These are phyloP conservation scores for Phytophthora tentaculata DNA, from an alignment of 352 stramenopile species.

Conservation along the genomic window DNA sequence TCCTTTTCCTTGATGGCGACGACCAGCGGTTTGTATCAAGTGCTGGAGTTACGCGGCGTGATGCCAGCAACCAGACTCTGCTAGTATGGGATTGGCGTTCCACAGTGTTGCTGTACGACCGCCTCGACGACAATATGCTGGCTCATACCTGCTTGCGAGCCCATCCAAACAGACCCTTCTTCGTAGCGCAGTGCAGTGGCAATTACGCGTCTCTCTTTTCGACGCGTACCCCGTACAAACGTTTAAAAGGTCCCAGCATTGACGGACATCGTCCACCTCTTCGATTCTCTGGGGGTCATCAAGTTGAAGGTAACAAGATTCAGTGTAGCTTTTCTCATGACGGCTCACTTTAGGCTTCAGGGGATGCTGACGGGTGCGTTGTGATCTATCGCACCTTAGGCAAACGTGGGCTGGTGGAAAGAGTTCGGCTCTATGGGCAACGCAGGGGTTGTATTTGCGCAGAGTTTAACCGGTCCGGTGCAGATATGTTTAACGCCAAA, in stretches of 20 bases:
- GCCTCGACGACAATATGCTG: slow-evolving; percentile 52
- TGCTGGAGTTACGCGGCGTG: slow-evolving; percentile 38
- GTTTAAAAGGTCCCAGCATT: slow-evolving; percentile 31
- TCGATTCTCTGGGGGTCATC: slow-evolving; percentile 40
- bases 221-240: slow-evolving; percentile 52
- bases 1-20: slow-evolving; percentile 51
- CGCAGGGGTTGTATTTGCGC: slow-evolving; percentile 38
- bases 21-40: slow-evolving; percentile 58
- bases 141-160: slow-evolving; percentile 51
- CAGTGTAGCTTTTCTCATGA: slow-evolving; percentile 63
- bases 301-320: slow-evolving; percentile 51
- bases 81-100: slow-evolving; percentile 70
- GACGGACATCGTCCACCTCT: slow-evolving; percentile 12
- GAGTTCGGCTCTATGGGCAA: slow-evolving; percentile 27
- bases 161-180: slow-evolving; percentile 46
- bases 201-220: slow-evolving; percentile 55
- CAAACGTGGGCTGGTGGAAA: slow-evolving; percentile 26
- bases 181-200: slow-evolving; percentile 56
- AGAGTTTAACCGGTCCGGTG: slow-evolving; percentile 34
- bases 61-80: slow-evolving; percentile 69
- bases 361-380: slow-evolving; percentile 50
- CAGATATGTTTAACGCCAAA: not conserved
- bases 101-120: slow-evolving; percentile 50
- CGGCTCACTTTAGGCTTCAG: slow-evolving; percentile 50
- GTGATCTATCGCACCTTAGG: slow-evolving; percentile 48